Percentiles rank a stretch among this genome's conserved stretches.
Evolutionary conservation across 108 stramenopile genomes (phyloP).

Genomic region (Poteriospumella lacustris): DNA sequence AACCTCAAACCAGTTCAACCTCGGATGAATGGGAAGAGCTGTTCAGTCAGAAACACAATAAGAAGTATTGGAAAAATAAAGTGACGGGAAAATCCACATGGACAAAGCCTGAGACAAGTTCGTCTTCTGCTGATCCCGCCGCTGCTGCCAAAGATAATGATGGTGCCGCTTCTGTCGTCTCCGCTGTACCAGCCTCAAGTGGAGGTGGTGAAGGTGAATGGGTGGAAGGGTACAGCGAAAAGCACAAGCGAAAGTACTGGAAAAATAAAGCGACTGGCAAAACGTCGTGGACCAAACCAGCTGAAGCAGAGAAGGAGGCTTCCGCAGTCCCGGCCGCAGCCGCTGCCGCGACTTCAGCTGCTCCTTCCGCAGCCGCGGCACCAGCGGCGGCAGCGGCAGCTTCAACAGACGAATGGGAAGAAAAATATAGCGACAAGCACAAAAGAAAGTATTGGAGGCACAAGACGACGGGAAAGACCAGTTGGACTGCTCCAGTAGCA

Average conservation of each 20-base stretch:
- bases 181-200: no score
- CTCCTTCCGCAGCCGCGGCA: not conserved
- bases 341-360: not conserved
- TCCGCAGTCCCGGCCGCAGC: not conserved
- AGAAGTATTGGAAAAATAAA: conserved; percentile 17
- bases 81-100: conserved; percentile 1
- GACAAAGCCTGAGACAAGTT: not conserved
- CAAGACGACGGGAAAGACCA: not conserved
- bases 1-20: no score
- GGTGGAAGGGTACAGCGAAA: conserved; percentile 2
- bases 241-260: conserved; percentile 21
- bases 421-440: not conserved
- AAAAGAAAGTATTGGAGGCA: conserved; percentile 25
- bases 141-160: no score
- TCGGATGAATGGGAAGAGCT: conserved; percentile 13
- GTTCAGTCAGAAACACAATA: not conserved
- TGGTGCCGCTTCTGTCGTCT: no score
- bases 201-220: no score
- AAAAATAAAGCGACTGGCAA: conserved; percentile 5
- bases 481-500: conserved; percentile 8
- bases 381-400: not conserved
- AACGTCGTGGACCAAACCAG: not conserved
- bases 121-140: not conserved
- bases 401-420: not conserved
- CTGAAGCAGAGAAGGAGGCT: not conserved